A percentile compares a stretch with the other conserved stretches of the same genome.
These are phyloP conservation scores for Alternaria sp. DNA, from an alignment of 2,329 filamentous ascomycete genomes.

Conservation along the genomic window DNA sequence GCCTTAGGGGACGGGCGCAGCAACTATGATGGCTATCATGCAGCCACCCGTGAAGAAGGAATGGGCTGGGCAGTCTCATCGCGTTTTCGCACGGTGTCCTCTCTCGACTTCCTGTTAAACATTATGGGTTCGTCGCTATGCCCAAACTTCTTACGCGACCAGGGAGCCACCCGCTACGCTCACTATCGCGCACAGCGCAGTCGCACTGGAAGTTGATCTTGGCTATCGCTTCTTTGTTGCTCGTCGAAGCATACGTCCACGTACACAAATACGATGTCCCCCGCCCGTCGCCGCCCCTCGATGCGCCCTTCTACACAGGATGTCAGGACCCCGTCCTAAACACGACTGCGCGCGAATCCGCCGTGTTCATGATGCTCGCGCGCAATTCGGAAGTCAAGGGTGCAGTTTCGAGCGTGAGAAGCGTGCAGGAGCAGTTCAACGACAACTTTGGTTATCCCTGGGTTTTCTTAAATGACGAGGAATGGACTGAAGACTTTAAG, in stretches of 20 bases:
- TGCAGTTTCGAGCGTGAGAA: constrained; percentile 69
- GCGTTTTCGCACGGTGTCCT: neutral
- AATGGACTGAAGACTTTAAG: constrained; percentile 90
- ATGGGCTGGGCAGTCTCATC: neutral
- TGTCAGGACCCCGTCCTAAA: constrained; percentile 14
- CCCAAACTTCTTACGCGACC: neutral
- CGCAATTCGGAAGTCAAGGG: constrained; percentile 84
- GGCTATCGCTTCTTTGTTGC: neutral
- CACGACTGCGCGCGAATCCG: constrained; percentile 74
- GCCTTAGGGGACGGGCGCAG: neutral
- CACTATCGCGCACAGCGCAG: neutral
- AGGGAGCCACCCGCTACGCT: neutral
- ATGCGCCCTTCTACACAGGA: constrained; percentile 18
- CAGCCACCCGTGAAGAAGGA: neutral
- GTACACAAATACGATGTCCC: constrained; percentile 7
- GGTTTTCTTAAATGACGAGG: constrained; percentile 96
- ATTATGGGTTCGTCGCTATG: neutral
- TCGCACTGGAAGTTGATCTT: constrained; percentile 14
- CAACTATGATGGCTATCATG: neutral
- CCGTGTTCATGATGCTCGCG: constrained; percentile 85
- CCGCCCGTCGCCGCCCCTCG: constrained; percentile 11
- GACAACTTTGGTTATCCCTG: constrained; percentile 97
- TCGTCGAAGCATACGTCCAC: constrained; percentile 18
- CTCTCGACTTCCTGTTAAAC: neutral
- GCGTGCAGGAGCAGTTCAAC: constrained; percentile 88